Conservation (phyloP, 257 asterid genomes). For the Solanum neorickii region DNA sequence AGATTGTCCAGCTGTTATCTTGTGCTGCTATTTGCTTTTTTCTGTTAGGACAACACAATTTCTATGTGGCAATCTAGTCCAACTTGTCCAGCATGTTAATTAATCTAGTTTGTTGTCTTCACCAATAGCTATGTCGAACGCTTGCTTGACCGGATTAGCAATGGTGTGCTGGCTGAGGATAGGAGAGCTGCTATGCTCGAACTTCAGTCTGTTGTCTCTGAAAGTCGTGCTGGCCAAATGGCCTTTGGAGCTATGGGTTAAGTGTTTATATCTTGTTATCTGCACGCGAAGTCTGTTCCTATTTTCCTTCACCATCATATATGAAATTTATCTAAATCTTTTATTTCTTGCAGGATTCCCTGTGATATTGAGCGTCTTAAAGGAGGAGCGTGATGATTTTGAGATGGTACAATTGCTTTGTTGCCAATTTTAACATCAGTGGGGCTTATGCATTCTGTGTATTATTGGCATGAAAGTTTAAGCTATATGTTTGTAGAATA, state of each 20-base stretch:
- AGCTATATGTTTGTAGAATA: neutral
- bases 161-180: constrained; percentile 82
- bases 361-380: constrained; percentile 61
- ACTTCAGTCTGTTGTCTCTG: constrained; percentile 84
- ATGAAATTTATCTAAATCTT: constrained; percentile 4
- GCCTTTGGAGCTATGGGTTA: constrained; percentile 98
- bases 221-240: constrained; percentile 73
- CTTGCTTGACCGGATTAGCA: constrained; percentile 91
- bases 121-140: constrained; percentile 74
- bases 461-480: neutral
- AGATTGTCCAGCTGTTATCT: neutral
- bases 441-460: neutral
- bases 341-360: constrained; percentile 67
- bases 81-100: neutral
- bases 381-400: constrained; percentile 90
- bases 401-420: constrained; percentile 49
- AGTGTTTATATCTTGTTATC: constrained; percentile 19
- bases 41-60: neutral
- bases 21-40: neutral
- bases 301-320: neutral
- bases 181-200: constrained; percentile 79
- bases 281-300: neutral
- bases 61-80: neutral
- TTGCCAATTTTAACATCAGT: neutral
- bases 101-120: constrained; percentile 1